Conservation (phyloP, 2,329 filamentous ascomycete species). For the Penicillium psychrosexuale region DNA sequence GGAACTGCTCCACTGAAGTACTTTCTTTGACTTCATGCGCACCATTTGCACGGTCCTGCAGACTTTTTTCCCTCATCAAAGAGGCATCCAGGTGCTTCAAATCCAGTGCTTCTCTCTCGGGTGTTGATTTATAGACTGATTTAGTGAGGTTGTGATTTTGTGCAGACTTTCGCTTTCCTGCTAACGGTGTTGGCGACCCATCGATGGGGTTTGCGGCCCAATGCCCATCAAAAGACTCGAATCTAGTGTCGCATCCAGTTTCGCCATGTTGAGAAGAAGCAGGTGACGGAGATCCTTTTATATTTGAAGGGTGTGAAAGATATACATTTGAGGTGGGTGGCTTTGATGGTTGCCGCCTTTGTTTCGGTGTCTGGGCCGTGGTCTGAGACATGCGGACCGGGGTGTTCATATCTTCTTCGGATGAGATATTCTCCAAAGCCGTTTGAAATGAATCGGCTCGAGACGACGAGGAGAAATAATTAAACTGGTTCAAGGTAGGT, state of each 20-base stretch:
- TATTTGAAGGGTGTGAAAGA: slow-evolving; percentile 29
- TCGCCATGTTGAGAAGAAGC: slow-evolving; percentile 15
- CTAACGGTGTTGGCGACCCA: slow-evolving; percentile 15
- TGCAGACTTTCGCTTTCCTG: slow-evolving; percentile 10
- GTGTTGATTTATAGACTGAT: not conserved
- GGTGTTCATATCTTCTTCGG: slow-evolving; percentile 56
- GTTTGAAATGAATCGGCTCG: slow-evolving; percentile 69
- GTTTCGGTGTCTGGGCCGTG: slow-evolving; percentile 18
- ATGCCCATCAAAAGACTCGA: slow-evolving; percentile 58
- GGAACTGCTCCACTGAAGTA: slow-evolving; percentile 48
- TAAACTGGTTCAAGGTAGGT: slow-evolving; percentile 50
- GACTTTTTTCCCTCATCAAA: slow-evolving; percentile 28
- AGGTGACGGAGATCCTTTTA: slow-evolving; percentile 11
- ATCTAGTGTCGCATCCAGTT: slow-evolving; percentile 41
- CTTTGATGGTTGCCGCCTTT: slow-evolving; percentile 15
- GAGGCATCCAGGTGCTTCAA: slow-evolving; percentile 20
- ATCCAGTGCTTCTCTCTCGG: slow-evolving; percentile 11
- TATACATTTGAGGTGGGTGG: slow-evolving; percentile 37
- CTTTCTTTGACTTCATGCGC: slow-evolving; percentile 26
- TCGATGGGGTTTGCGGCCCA: slow-evolving; percentile 41
- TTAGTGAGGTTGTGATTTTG: slow-evolving; percentile 3
- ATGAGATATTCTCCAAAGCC: slow-evolving; percentile 62
- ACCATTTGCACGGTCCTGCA: slow-evolving; percentile 35
- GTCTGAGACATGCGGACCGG: slow-evolving; percentile 25
- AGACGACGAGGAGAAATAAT: slow-evolving; percentile 56